Conservation (phyloP, 306 rosid genomes). For the Gleditsia sinensis region DNA sequence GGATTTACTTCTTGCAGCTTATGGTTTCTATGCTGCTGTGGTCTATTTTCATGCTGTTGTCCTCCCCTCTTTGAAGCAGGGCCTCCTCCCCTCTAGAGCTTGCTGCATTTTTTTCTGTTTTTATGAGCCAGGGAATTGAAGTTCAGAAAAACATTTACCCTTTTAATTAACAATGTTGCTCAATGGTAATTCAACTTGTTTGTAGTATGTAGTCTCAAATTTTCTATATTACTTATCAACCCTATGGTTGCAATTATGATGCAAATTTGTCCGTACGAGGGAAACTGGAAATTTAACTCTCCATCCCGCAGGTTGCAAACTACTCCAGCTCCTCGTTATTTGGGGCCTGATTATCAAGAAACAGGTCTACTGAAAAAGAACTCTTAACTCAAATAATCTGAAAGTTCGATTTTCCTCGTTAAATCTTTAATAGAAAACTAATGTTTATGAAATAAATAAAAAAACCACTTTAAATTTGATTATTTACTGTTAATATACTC, state of each 20-base stretch:
- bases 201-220: background rate
- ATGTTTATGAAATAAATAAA: background rate
- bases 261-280: background rate
- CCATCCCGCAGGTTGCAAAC: no score
- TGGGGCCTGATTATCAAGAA: background rate
- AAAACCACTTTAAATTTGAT: background rate
- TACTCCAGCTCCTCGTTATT: no score
- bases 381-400: background rate
- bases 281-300: background rate
- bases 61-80: slow-evolving; percentile 70
- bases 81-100: slow-evolving; percentile 65
- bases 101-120: slow-evolving; percentile 4
- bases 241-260: background rate
- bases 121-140: background rate
- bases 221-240: background rate
- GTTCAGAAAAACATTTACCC: background rate
- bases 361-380: background rate
- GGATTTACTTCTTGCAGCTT: slow-evolving; percentile 48
- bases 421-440: background rate
- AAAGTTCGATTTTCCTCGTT: background rate
- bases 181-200: background rate
- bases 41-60: slow-evolving; percentile 63
- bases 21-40: slow-evolving; percentile 82
- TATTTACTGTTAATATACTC: background rate
- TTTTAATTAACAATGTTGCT: background rate